Conservation (phyloP, 2,329 filamentous ascomycete species). For the Pestalotiopsis sp. region DNA sequence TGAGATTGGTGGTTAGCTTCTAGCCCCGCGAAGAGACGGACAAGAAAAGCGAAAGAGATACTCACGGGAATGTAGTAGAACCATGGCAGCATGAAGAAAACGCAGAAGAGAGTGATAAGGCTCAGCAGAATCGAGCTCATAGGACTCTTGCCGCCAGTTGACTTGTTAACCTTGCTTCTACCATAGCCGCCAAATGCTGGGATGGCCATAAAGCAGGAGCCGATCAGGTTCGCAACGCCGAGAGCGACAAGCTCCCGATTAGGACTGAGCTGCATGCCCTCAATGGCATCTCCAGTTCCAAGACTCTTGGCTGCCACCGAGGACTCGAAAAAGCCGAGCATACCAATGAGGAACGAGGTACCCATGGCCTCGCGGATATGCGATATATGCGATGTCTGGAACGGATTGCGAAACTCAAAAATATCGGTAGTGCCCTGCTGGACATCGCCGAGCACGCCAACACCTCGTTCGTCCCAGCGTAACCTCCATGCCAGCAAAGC, state of each 20-base stretch:
- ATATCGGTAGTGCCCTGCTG: conserved; percentile 69
- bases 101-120: conserved; percentile 76
- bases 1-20: conserved; percentile 32
- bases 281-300: conserved; percentile 67
- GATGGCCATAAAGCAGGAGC: conserved; percentile 87
- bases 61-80: conserved; percentile 94
- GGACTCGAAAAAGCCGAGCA: conserved; percentile 98
- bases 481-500: conserved; percentile 77
- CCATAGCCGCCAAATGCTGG: conserved; percentile 96
- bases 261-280: conserved; percentile 79
- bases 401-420: conserved; percentile 86
- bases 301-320: conserved; percentile 94
- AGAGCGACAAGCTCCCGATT: conserved; percentile 93
- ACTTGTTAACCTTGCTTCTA: conserved; percentile 90
- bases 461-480: conserved; percentile 75
- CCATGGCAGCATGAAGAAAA: conserved; percentile 81
- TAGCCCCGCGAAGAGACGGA: background rate
- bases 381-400: conserved; percentile 71
- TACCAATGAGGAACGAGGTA: conserved; percentile 88
- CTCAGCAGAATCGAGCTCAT: conserved; percentile 91
- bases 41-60: conserved; percentile 18
- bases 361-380: conserved; percentile 85
- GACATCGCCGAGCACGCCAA: conserved; percentile 81
- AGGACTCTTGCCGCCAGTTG: conserved; percentile 86
- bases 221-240: conserved; percentile 86